Evolutionary conservation across 2,329 filamentous ascomycete genomes (phyloP).

Genomic region (Beauveria caledonica): DNA sequence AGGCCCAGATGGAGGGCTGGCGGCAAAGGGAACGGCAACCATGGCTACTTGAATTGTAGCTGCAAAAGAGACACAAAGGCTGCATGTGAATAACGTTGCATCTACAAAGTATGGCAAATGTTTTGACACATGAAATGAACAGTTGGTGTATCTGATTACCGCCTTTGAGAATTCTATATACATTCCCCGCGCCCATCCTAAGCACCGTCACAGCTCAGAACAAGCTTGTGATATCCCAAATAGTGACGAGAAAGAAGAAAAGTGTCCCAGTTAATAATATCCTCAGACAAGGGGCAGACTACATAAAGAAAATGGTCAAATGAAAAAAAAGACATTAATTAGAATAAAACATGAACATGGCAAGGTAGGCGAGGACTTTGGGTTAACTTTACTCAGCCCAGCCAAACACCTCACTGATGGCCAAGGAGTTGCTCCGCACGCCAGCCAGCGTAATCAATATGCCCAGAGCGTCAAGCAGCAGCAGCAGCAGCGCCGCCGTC

Average conservation of each 20-base stretch:
- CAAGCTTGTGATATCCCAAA: neutral
- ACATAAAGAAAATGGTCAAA: neutral
- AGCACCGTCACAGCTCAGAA: neutral
- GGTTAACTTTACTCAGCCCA: conserved; percentile 49
- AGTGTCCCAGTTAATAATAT: neutral
- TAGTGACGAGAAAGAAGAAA: neutral
- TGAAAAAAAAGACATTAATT: neutral
- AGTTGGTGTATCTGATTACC: neutral
- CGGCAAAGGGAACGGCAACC: conserved; percentile 48
- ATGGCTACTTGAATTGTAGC: conserved; percentile 11
- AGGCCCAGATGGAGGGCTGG: conserved; percentile 50
- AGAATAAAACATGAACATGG: conserved; percentile 13
- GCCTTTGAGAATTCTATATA: neutral
- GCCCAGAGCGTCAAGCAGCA: conserved; percentile 69
- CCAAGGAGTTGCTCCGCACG: conserved; percentile 65
- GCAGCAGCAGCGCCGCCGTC: conserved; percentile 62
- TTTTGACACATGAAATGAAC: neutral
- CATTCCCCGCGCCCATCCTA: neutral
- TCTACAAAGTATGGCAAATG: neutral
- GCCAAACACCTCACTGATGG: conserved; percentile 83
- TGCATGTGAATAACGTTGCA: neutral
- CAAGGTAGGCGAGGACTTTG: no score
- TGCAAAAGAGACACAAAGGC: neutral
- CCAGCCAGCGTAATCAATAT: conserved; percentile 66
- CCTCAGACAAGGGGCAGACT: neutral